Evolutionary conservation across 1,139 yeast genomes (phyloP), one percentile per base, ranked within the genome.

Genomic region (Suhomyces bolitotheri): DNA sequence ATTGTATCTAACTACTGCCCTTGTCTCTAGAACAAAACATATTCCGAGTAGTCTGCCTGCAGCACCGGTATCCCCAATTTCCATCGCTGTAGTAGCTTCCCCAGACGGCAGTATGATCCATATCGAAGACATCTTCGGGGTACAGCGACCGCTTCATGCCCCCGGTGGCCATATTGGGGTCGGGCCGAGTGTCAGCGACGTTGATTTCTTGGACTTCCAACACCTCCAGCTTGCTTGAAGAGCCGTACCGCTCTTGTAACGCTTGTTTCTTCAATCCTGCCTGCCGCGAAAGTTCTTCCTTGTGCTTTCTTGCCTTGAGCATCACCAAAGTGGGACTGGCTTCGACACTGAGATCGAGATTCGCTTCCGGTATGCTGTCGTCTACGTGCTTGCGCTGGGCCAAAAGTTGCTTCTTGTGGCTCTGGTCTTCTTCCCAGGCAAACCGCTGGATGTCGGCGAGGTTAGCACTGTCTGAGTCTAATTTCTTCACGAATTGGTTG

Each of bases 291-390:
- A 70, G 60, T 29, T 64, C 53, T 19, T 44, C 36, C 16, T 33
- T 33, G 9, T 36, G 39, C 46, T 74, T 54, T 38, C 69, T 68
- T 39, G 66, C 59, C 34, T 64, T 66, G 27, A 77, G 40, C 64
- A 70, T 62, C 50, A 76, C 69, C 27, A 73, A 72, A 0, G 87
- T 80, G 4, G 87, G 87, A 35, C 77, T 75, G 3, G 81, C 80
- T 43, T 78, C 82, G 25, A 76, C 51, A 43, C 72, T 69, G 17
- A 64, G 53, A 14, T 63, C 58, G 35, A 66, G 56, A 45, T 76
- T 73, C 4, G 66, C 59, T 27, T 66, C 62, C 4, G 64, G 54
- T 3, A 25, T 11, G 7, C 9, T n/a, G 5, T 23, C 31, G 2
- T 16, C 31, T 3, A 17, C 13, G 16, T 23, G 43, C 54, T 2